phyloP scores from a whole-genome alignment of 345 rosid species.

The Salix udensis region DNA sequence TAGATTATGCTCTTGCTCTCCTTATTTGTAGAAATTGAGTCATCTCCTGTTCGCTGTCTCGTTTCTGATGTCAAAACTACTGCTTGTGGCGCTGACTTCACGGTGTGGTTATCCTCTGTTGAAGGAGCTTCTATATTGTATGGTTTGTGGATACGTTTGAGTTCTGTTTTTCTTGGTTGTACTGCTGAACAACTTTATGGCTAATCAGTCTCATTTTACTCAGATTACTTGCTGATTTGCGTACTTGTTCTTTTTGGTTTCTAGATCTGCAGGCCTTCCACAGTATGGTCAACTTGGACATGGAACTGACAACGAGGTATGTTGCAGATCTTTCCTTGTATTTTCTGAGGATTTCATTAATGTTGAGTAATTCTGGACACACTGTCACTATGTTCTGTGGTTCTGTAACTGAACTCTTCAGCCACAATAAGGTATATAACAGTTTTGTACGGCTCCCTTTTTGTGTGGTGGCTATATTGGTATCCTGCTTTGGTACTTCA shows the following conservation, averaged over 20 bases:
- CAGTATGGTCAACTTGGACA: constrained; percentile 99
- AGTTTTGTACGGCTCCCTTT: background rate
- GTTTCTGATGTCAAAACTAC: constrained; percentile 69
- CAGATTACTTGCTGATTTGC: constrained; percentile 12
- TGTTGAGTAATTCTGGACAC: background rate
- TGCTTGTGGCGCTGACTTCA: constrained; percentile 94
- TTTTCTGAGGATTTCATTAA: background rate
- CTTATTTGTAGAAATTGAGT: constrained; percentile 55
- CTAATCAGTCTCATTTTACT: background rate
- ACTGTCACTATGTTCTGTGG: background rate
- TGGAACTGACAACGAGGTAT: constrained; percentile 96
- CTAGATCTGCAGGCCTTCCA: constrained; percentile 95
- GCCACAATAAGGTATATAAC: background rate
- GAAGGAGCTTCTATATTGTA: constrained; percentile 95
- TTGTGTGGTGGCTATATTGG: background rate
- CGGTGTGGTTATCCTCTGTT: constrained; percentile 82
- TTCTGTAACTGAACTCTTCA: background rate
- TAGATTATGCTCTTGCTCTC: background rate
- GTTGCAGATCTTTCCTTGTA: background rate
- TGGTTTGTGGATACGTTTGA: constrained; percentile 45
- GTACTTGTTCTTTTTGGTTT: constrained; percentile 23
- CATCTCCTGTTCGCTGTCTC: constrained; percentile 71
- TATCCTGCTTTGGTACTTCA: background rate
- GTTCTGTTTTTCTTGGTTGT: constrained; percentile 11
- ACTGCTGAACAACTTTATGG: background rate